phyloP scores from a whole-genome alignment of 805 yeast species.

The Candida endomychidarum region DNA sequence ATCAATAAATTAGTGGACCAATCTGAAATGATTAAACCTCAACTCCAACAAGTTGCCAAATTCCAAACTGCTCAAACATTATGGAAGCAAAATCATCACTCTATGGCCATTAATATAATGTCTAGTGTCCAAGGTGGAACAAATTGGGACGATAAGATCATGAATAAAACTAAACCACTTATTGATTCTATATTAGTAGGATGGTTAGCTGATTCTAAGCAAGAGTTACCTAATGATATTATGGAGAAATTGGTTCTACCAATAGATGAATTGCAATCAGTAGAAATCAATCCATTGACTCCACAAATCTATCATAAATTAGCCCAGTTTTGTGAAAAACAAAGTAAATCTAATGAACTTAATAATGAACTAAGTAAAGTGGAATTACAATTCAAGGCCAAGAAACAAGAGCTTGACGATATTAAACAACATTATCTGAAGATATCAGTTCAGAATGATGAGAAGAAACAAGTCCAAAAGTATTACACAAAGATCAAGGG shows the following conservation, averaged over 20 bases:
- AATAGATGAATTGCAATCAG: constrained; percentile 24
- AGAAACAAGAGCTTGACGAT: constrained; percentile 49
- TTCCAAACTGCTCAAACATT: constrained; percentile 58
- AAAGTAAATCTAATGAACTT: constrained; percentile 46
- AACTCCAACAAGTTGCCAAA: constrained; percentile 21
- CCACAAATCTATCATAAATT: constrained; percentile 24
- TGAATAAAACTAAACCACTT: constrained; percentile 12
- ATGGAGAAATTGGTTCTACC: constrained; percentile 57
- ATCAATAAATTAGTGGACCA: constrained; percentile 37
- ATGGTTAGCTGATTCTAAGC: constrained; percentile 73
- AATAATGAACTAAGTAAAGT: constrained; percentile 45
- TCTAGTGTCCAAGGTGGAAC: constrained; percentile 20
- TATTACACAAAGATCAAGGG: constrained; percentile 49
- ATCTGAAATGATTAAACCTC: not conserved
- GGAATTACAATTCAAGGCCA: constrained; percentile 40
- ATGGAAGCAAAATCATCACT: constrained; percentile 62
- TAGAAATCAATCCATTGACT: constrained; percentile 4
- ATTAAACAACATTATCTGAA: constrained; percentile 45
- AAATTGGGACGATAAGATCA: constrained; percentile 3
- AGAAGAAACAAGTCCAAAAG: constrained; percentile 51
- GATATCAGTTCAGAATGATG: constrained; percentile 41
- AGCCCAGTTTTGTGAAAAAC: constrained; percentile 74
- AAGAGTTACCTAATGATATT: constrained; percentile 61
- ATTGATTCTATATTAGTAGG: constrained; percentile 49
- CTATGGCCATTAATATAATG: constrained; percentile 57